Evolutionary conservation across 768 basidiomycete species (phyloP).

Genomic region (Lactifluus volemus): DNA sequence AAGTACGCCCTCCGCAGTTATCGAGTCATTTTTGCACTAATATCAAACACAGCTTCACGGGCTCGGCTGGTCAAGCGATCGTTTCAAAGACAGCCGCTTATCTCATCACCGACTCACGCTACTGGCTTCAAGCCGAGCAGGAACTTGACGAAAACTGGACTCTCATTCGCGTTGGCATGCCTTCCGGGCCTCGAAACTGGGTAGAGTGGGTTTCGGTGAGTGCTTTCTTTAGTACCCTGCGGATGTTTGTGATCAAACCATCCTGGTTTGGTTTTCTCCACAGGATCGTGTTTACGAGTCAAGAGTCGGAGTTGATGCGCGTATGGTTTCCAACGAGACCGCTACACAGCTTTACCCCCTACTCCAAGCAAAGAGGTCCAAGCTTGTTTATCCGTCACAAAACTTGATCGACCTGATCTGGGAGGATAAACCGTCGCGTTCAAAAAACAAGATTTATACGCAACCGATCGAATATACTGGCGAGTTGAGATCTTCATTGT

Average conservation of each 20-base stretch:
- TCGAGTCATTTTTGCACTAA: not conserved
- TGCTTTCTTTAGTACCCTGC: not conserved
- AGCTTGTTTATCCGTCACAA: conserved; percentile 71
- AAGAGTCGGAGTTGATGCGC: conserved; percentile 76
- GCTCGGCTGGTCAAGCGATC: conserved; percentile 64
- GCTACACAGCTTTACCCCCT: conserved; percentile 51
- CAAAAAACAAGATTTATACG: conserved; percentile 52
- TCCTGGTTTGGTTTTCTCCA: not conserved
- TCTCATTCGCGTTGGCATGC: conserved; percentile 47
- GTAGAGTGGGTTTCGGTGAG: conserved; percentile 52
- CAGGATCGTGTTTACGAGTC: conserved; percentile 34
- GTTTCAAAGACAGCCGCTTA: conserved; percentile 60
- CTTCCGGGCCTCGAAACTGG: conserved; percentile 59
- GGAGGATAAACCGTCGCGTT: conserved; percentile 66
- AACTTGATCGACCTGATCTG: conserved; percentile 80
- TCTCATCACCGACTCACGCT: conserved; percentile 71
- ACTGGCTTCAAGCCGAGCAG: conserved; percentile 69
- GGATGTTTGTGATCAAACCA: not conserved
- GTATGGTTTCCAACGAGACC: conserved; percentile 70
- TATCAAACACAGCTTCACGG: conserved; percentile 41
- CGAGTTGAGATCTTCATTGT: conserved; percentile 20
- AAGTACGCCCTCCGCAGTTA: conserved; percentile 38
- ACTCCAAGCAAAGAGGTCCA: conserved; percentile 45
- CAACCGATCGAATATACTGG: conserved; percentile 69
- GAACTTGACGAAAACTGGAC: conserved; percentile 74